Conservation (phyloP, 2,329 filamentous ascomycete genomes). For the Trichoderma lentiforme region DNA sequence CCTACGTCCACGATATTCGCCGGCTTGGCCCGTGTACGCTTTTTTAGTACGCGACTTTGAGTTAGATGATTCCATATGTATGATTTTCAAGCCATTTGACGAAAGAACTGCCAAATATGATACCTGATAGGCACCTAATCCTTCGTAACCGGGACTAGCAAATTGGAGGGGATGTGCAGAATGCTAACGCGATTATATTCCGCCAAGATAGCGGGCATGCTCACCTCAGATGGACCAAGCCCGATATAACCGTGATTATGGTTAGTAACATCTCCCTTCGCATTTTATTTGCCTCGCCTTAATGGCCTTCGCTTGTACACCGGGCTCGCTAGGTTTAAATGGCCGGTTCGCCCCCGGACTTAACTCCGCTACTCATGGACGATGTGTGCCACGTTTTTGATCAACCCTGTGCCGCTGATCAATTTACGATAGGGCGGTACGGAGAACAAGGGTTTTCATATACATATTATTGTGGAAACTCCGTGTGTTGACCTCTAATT, state of each 20-base stretch:
- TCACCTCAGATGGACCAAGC: background rate
- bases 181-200: background rate
- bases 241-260: background rate
- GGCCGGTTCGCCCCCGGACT: background rate
- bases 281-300: background rate
- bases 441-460: background rate
- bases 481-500: background rate
- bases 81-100: background rate
- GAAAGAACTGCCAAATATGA: background rate
- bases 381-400: background rate
- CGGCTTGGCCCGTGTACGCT: background rate
- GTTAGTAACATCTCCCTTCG: background rate
- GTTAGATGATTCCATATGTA: background rate
- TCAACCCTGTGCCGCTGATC: background rate
- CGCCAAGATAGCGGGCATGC: background rate
- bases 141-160: background rate
- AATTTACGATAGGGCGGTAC: background rate
- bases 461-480: background rate
- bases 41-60: background rate
- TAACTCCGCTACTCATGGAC: background rate
- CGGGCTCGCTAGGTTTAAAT: background rate
- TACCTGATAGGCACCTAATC: background rate
- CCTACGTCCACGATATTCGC: background rate
- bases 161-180: background rate
- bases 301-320: background rate